Conservation (phyloP, 345 rosid genomes). For the Brassica nigra region DNA sequence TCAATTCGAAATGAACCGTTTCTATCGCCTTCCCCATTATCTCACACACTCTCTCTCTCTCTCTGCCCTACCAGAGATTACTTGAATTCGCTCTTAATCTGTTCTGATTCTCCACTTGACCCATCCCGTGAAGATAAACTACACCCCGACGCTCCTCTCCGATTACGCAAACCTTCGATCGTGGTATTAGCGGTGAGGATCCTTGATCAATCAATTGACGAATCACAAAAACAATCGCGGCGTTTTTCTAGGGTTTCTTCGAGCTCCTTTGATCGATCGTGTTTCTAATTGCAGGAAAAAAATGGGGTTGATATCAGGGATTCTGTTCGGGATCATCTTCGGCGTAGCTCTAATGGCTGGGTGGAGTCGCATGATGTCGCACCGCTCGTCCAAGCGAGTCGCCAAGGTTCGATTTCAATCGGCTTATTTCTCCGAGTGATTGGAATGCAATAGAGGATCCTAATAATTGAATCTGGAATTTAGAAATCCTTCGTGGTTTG, state of each 20-base stretch:
- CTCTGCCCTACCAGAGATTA: slow-evolving; percentile 23
- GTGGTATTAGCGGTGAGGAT: background rate
- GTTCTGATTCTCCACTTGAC: slow-evolving; percentile 32
- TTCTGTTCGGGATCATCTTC: slow-evolving; percentile 73
- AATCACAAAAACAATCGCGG: too few species aligned
- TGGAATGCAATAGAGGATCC: background rate
- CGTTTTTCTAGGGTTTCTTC: slow-evolving; percentile 9
- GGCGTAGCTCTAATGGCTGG: slow-evolving; percentile 94
- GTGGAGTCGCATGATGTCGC: slow-evolving; percentile 91
- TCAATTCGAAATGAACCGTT: slow-evolving; percentile 33
- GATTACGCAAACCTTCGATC: background rate
- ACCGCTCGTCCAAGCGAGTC: slow-evolving; percentile 77
- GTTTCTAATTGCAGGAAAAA: slow-evolving; percentile 32
- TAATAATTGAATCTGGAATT: background rate
- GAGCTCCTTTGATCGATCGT: slow-evolving; percentile 11
- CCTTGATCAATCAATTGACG: slow-evolving; percentile 1
- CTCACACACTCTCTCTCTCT: slow-evolving; percentile 5
- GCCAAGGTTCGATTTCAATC: slow-evolving; percentile 58
- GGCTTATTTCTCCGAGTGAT: background rate
- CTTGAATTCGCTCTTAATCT: slow-evolving; percentile 17
- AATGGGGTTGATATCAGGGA: slow-evolving; percentile 94
- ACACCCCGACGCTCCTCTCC: slow-evolving; percentile 18
- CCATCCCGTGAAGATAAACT: slow-evolving; percentile 10
- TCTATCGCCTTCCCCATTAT: slow-evolving; percentile 4
- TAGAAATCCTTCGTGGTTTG: background rate